Percentiles rank a stretch among this genome's conserved stretches.
phyloP scores from a whole-genome alignment of 495 filamentous ascomycete genomes.

The Aspergillus conjunctus region DNA sequence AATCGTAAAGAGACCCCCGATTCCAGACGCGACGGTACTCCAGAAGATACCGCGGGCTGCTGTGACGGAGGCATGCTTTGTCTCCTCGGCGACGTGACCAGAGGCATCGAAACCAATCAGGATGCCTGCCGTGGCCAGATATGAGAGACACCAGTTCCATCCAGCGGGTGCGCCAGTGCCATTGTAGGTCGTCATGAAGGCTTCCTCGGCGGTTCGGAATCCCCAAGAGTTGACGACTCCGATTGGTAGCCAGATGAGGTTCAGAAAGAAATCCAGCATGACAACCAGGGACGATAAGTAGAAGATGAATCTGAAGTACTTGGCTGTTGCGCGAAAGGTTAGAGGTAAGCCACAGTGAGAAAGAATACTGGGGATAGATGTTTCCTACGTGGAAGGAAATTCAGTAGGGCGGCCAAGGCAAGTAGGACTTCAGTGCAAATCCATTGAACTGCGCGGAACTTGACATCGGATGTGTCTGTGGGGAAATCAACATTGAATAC shows the following conservation, averaged over 20 bases:
- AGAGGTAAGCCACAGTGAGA: neutral
- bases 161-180: slow-evolving; percentile 56
- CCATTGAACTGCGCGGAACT: slow-evolving; percentile 60
- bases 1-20: slow-evolving; percentile 53
- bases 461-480: slow-evolving; percentile 48
- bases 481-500: slow-evolving; percentile 55
- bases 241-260: slow-evolving; percentile 60
- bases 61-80: slow-evolving; percentile 55
- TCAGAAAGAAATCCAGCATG: slow-evolving; percentile 56
- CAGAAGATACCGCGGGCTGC: slow-evolving; percentile 59
- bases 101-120: slow-evolving; percentile 60
- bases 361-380: neutral
- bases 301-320: slow-evolving; percentile 50
- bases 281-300: slow-evolving; percentile 51
- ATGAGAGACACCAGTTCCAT: slow-evolving; percentile 63
- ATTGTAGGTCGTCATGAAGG: slow-evolving; percentile 61
- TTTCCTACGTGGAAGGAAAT: slow-evolving; percentile 47
- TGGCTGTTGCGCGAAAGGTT: slow-evolving; percentile 30
- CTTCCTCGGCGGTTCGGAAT: slow-evolving; percentile 55
- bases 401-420: slow-evolving; percentile 47
- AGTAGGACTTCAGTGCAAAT: slow-evolving; percentile 53
- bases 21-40: slow-evolving; percentile 54
- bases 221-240: slow-evolving; percentile 55
- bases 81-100: slow-evolving; percentile 59
- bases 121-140: slow-evolving; percentile 60